Conservation (phyloP, 208 protist genomes). For the Wallacemonas collosoma region DNA sequence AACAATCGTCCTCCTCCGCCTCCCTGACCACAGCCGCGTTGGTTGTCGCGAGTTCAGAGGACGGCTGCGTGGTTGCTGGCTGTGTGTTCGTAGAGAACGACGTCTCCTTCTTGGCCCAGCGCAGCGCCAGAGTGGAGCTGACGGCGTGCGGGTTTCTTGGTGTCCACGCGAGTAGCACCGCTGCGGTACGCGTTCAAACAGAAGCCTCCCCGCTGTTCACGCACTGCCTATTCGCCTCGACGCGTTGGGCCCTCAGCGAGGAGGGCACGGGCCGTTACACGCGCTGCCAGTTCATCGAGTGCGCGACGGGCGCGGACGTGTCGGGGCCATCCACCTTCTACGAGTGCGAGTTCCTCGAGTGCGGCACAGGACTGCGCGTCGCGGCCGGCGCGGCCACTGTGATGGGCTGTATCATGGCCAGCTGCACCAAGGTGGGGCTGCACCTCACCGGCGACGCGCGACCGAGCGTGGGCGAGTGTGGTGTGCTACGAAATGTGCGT, state of each 20-base stretch:
- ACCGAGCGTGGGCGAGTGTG: constrained; percentile 29
- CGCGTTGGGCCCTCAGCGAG: constrained; percentile 17
- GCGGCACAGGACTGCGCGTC: constrained; percentile 23
- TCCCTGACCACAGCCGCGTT: neutral
- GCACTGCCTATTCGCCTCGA: constrained; percentile 35
- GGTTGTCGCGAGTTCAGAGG: constrained; percentile 6
- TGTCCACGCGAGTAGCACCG: constrained; percentile 4
- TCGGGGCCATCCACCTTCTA: constrained; percentile 16
- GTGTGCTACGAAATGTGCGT: constrained; percentile 26
- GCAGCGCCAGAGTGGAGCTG: constrained; percentile 21
- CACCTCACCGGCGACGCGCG: constrained; percentile 23
- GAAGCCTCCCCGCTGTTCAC: constrained; percentile 22
- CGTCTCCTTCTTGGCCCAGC: constrained; percentile 19
- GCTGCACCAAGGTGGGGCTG: constrained; percentile 30
- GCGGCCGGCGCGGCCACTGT: constrained; percentile 12
- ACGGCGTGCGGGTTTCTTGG: constrained; percentile 30
- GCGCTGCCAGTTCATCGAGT: constrained; percentile 35
- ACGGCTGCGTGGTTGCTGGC: constrained; percentile 19
- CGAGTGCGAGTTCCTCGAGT: constrained; percentile 38
- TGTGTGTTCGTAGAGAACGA: constrained; percentile 35
- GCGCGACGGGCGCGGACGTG: constrained; percentile 16
- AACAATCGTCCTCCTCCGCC: neutral
- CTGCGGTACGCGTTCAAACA: constrained; percentile 17
- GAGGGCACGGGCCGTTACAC: constrained; percentile 16
- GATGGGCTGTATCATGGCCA: constrained; percentile 30